A percentile compares a stretch with the other conserved stretches of the same genome.
phyloP scores from a whole-genome alignment of 345 rosid species.

The Carallia brachiata region DNA sequence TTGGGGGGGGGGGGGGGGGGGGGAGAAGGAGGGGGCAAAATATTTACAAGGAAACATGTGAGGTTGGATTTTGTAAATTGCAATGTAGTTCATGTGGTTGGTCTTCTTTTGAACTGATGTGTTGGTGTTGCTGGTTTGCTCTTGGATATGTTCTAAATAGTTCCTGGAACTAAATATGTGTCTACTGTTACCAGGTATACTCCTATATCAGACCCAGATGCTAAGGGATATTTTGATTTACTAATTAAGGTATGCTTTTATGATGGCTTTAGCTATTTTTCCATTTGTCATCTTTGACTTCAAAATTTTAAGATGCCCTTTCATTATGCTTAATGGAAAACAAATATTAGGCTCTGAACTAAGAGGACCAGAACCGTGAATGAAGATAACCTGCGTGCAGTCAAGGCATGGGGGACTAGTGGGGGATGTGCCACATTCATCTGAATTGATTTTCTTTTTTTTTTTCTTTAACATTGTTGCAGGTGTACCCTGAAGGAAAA shows the following conservation, averaged over 20 bases:
- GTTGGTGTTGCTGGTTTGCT: conserved; percentile 5
- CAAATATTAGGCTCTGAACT: background rate
- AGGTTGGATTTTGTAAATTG: too few relatives aligned
- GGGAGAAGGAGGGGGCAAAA: too few relatives aligned
- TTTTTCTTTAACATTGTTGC: conserved; percentile 22
- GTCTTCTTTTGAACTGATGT: background rate
- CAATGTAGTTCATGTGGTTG: background rate
- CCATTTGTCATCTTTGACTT: background rate
- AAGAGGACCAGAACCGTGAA: background rate
- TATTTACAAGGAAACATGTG: too few relatives aligned
- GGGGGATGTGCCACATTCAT: background rate
- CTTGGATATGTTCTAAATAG: background rate
- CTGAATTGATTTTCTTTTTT: background rate
- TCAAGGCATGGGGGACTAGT: background rate
- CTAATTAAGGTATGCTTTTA: conserved; percentile 67
- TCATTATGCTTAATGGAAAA: background rate
- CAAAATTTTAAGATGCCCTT: conserved; percentile 8
- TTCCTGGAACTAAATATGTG: background rate
- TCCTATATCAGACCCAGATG: conserved; percentile 88
- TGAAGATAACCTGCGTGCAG: background rate
- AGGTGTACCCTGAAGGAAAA: conserved; percentile 96
- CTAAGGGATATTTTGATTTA: conserved; percentile 86
- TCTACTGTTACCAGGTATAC: conserved; percentile 60
- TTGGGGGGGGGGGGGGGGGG: too few relatives aligned
- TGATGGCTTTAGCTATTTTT: background rate